These are phyloP conservation scores for Hemileia vastatrix DNA, from an alignment of 1,284 basidiomycete species.

Conservation along the genomic window DNA sequence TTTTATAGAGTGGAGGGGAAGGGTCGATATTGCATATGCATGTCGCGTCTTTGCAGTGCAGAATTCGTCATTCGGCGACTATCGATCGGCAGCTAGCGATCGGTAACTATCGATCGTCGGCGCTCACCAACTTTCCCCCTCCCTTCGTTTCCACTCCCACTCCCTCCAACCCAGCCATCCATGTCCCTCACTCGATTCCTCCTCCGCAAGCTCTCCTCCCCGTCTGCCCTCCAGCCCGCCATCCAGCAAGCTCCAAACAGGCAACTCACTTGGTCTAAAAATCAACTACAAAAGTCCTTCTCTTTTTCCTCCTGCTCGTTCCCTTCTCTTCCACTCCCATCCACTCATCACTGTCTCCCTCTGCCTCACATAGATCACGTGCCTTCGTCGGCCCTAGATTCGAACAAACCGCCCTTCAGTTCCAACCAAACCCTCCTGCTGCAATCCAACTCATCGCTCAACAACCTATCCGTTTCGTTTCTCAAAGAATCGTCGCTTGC, in stretches of 20 bases:
- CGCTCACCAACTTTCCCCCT: constrained; percentile 24
- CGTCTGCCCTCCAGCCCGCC: constrained; percentile 47
- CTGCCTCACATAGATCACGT: constrained; percentile 31
- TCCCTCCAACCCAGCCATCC: constrained; percentile 32
- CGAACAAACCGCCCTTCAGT: constrained; percentile 74
- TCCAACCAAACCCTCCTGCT: constrained; percentile 80
- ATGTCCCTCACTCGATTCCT: constrained; percentile 52
- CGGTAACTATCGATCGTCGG: too few species aligned
- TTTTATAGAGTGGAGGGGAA: too few species aligned
- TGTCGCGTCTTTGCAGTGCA: too few species aligned
- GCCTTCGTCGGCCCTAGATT: constrained; percentile 62
- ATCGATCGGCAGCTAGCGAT: too few species aligned
- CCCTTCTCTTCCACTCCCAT: not conserved
- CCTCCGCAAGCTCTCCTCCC: constrained; percentile 53
- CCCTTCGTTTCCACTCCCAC: constrained; percentile 43
- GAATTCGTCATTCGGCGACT: too few species aligned
- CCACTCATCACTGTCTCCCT: constrained; percentile 2
- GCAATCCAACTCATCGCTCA: constrained; percentile 81
- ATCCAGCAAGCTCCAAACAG: not conserved
- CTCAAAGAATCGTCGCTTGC: constrained; percentile 73
- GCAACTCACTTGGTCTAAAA: too few species aligned
- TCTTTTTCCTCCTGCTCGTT: not conserved
- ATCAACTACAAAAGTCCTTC: too few species aligned
- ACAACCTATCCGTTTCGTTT: constrained; percentile 71
- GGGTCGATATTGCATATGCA: too few species aligned